phyloP scores from a whole-genome alignment of 495 filamentous ascomycete species.

The Aspergillus sparsus region DNA sequence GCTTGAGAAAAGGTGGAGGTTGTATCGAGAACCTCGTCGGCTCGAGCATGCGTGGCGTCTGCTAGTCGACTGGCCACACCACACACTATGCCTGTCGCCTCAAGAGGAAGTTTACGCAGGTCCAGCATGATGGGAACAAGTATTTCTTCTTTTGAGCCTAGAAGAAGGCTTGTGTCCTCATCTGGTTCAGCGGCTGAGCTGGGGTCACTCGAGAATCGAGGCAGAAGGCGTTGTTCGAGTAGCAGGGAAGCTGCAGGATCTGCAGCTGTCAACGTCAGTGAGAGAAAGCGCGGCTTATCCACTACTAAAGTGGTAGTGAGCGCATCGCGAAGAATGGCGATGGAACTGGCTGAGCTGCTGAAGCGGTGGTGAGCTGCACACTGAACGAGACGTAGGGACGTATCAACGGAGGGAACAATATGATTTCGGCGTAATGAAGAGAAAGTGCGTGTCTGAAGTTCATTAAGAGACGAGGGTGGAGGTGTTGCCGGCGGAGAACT shows the following conservation, averaged over 20 bases:
- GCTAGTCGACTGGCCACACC: slow-evolving; percentile 83
- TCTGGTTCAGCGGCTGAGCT: slow-evolving; percentile 49
- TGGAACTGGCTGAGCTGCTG: slow-evolving; percentile 46
- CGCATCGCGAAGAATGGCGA: slow-evolving; percentile 47
- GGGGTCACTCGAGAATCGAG: slow-evolving; percentile 49
- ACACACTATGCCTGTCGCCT: slow-evolving; percentile 92
- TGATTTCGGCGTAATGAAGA: slow-evolving; percentile 68
- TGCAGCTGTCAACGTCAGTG: slow-evolving; percentile 78
- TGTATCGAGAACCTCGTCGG: slow-evolving; percentile 17
- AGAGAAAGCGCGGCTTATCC: slow-evolving; percentile 75
- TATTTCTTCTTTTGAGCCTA: slow-evolving; percentile 77
- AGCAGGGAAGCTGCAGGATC: slow-evolving; percentile 80
- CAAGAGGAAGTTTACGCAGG: slow-evolving; percentile 74
- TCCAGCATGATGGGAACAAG: slow-evolving; percentile 91
- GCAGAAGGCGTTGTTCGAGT: slow-evolving; percentile 72
- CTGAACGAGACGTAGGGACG: slow-evolving; percentile 70
- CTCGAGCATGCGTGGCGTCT: slow-evolving; percentile 43
- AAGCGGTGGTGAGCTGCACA: slow-evolving; percentile 71
- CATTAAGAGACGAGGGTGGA: slow-evolving; percentile 71
- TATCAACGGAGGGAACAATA: slow-evolving; percentile 71
- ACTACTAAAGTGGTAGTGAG: slow-evolving; percentile 56
- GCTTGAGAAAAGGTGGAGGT: slow-evolving; percentile 19
- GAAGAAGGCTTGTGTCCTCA: slow-evolving; percentile 55
- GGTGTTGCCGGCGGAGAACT: slow-evolving; percentile 65
- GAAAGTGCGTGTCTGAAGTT: slow-evolving; percentile 83